These are phyloP conservation scores for Colletotrichum melonis DNA, from an alignment of 2,329 filamentous ascomycete genomes.

Conservation along the genomic window DNA sequence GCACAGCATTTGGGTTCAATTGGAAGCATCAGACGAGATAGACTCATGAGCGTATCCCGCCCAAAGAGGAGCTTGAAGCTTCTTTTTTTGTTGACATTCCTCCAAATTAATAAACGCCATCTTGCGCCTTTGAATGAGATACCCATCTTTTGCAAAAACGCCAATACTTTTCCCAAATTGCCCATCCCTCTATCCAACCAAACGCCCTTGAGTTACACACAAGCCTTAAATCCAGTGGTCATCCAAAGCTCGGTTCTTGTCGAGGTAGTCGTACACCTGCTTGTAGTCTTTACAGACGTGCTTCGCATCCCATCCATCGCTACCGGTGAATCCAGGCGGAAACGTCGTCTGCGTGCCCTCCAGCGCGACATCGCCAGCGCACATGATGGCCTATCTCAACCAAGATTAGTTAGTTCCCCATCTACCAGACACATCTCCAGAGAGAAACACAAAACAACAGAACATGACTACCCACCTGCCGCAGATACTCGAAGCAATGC, in stretches of 20 bases:
- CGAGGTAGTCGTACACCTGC: slow-evolving; percentile 48
- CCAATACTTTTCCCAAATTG: background rate
- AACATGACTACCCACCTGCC: slow-evolving; percentile 17
- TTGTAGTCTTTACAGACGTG: slow-evolving; percentile 54
- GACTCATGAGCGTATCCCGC: background rate
- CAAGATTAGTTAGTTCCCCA: background rate
- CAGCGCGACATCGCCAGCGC: slow-evolving; percentile 45
- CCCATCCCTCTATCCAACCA: background rate
- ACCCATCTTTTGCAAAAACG: background rate
- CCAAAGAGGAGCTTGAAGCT: background rate
- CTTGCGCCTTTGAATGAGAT: background rate
- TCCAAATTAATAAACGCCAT: background rate
- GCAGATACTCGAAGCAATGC: slow-evolving; percentile 53
- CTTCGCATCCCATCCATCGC: slow-evolving; percentile 56
- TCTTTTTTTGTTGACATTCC: background rate
- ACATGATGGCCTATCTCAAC: slow-evolving; percentile 45
- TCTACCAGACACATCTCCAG: background rate
- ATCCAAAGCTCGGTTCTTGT: slow-evolving; percentile 47
- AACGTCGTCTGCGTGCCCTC: slow-evolving; percentile 54
- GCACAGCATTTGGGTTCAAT: background rate
- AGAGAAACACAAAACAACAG: background rate
- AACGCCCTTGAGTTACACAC: slow-evolving; percentile 5
- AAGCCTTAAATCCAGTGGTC: slow-evolving; percentile 48
- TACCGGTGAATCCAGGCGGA: slow-evolving; percentile 48
- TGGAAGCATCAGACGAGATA: background rate